A percentile compares a stretch with the other conserved stretches of the same genome.
Evolutionary conservation across 2,329 filamentous ascomycete species (phyloP).

Genomic region (Hymenotorrendiella dingleyae): DNA sequence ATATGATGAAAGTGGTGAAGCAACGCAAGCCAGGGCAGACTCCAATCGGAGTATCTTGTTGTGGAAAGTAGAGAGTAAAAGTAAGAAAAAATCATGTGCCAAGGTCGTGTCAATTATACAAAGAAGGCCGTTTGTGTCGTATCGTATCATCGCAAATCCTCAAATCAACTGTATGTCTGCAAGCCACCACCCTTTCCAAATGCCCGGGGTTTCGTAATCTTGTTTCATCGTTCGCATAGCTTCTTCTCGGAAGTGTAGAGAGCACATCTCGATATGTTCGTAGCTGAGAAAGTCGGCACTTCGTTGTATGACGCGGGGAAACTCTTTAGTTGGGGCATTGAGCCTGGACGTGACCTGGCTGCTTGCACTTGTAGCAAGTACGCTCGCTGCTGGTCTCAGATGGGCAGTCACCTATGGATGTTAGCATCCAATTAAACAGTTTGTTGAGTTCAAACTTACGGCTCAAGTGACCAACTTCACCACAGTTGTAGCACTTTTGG

Average conservation of each 20-base stretch:
- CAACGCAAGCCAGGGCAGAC: constrained; percentile 10
- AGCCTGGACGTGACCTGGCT: constrained; percentile 65
- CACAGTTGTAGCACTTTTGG: constrained; percentile 99
- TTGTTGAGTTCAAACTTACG: not conserved
- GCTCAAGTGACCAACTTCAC: constrained; percentile 71
- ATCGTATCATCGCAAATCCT: constrained; percentile 24
- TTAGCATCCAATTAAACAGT: not conserved
- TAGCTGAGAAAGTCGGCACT: constrained; percentile 11
- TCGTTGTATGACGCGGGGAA: constrained; percentile 17
- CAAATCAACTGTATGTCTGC: constrained; percentile 26
- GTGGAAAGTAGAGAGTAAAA: constrained; percentile 5
- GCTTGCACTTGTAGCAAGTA: constrained; percentile 95
- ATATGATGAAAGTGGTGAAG: constrained; percentile 2
- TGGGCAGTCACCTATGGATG: constrained; percentile 70
- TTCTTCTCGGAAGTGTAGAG: constrained; percentile 25
- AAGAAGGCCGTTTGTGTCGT: constrained; percentile 24
- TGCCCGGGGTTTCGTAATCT: constrained; percentile 25
- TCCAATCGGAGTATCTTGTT: constrained; percentile 10
- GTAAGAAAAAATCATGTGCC: constrained; percentile 9
- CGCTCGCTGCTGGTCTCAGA: constrained; percentile 87
- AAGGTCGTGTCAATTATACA: constrained; percentile 24
- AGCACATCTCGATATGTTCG: constrained; percentile 11
- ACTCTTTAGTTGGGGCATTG: constrained; percentile 74
- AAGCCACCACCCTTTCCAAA: constrained; percentile 28
- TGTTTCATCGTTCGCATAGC: constrained; percentile 22